Conservation (phyloP, 176 grass and related monocot genomes). For the Lolium rigidum region DNA sequence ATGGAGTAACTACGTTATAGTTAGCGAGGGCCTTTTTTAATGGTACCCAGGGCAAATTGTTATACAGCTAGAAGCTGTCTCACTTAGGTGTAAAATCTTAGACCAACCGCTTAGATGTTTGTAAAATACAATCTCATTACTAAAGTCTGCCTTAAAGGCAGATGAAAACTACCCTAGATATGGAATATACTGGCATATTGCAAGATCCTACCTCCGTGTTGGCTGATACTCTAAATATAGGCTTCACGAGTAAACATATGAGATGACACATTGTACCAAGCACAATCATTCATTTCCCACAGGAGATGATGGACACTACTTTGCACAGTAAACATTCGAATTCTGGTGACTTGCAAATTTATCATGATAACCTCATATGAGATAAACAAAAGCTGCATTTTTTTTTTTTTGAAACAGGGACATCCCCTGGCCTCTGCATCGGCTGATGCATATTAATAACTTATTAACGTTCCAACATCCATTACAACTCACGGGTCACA, state of each 20-base stretch:
- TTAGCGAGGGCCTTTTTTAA: neutral
- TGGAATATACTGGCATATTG: neutral
- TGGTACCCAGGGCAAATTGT: neutral
- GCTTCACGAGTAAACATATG: neutral
- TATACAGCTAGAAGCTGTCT: conserved; percentile 16
- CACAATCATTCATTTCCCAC: neutral
- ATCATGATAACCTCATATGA: conserved; percentile 16
- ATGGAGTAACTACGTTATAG: neutral
- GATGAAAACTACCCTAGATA: conserved; percentile 18
- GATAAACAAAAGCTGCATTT: neutral
- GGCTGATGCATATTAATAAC: neutral
- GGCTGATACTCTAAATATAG: conserved; percentile 8
- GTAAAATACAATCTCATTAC: neutral
- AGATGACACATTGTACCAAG: conserved; percentile 10
- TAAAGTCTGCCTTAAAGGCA: neutral
- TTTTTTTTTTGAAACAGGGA: no score
- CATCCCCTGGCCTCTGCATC: no score
- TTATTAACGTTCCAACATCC: no score
- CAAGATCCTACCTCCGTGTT: neutral
- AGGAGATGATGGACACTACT: conserved; percentile 1
- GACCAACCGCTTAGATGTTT: neutral
- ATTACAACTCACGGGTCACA: no score
- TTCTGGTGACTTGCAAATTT: conserved; percentile 1
- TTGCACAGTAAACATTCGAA: neutral
- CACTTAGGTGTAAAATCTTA: neutral